Percentiles rank a stretch among this genome's conserved stretches.
phyloP scores from a whole-genome alignment of 2,329 filamentous ascomycete species.

The Akanthomyces muscarius region DNA sequence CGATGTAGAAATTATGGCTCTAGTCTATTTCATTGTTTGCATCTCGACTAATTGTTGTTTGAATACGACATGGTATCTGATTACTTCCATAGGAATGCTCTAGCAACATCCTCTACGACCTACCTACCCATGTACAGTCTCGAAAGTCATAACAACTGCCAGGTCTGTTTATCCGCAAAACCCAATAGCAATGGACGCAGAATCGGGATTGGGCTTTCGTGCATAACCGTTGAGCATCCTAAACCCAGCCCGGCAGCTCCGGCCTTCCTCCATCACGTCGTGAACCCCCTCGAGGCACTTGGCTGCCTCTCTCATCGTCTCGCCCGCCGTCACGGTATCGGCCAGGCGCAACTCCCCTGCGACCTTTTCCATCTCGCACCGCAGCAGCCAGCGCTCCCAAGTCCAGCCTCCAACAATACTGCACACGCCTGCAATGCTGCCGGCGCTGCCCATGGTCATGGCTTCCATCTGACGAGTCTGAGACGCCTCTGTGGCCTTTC shows the following conservation, averaged over 20 bases:
- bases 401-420: constrained; percentile 82
- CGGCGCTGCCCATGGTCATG: constrained; percentile 62
- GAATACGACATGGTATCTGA: not conserved
- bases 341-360: constrained; percentile 60
- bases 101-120: not conserved
- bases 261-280: constrained; percentile 60
- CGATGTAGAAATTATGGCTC: not conserved
- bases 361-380: constrained; percentile 75
- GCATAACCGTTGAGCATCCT: constrained; percentile 61
- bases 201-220: constrained; percentile 44
- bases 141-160: not conserved
- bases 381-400: constrained; percentile 96
- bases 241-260: constrained; percentile 55
- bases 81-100: not conserved
- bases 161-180: not conserved
- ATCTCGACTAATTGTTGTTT: not conserved
- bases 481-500: constrained; percentile 38
- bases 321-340: constrained; percentile 48
- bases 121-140: constrained; percentile 8
- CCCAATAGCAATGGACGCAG: constrained; percentile 14
- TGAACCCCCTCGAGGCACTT: constrained; percentile 58
- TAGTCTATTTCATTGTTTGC: not conserved
- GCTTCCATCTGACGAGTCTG: constrained; percentile 56
- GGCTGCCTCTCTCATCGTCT: constrained; percentile 52
- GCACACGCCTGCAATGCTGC: constrained; percentile 68